A percentile compares a stretch with the other conserved stretches of the same genome.
Conservation (phyloP, 2,329 filamentous ascomycete species). For the Calonectria pseudoreteaudii region DNA sequence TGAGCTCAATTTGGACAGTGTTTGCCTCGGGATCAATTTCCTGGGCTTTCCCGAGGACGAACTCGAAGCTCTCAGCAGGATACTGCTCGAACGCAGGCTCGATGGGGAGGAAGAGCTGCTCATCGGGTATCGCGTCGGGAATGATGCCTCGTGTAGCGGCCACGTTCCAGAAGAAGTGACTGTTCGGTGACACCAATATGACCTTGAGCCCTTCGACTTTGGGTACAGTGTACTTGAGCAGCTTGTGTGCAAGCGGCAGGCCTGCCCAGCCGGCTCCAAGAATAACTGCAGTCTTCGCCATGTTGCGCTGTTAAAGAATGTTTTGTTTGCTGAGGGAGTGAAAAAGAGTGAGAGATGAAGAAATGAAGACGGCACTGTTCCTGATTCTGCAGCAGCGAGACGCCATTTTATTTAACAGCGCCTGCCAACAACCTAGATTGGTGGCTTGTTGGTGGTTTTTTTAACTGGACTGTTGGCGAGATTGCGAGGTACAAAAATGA, state of each 20-base stretch:
- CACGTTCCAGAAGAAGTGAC: constrained; percentile 68
- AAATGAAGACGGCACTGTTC: not conserved
- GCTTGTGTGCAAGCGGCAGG: constrained; percentile 62
- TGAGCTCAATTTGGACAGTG: constrained; percentile 51
- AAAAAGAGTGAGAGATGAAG: not conserved
- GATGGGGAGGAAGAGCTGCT: constrained; percentile 61
- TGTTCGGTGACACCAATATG: constrained; percentile 65
- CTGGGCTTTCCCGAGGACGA: constrained; percentile 60
- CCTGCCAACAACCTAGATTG: not conserved
- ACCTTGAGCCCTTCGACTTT: constrained; percentile 59
- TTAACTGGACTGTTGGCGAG: not conserved
- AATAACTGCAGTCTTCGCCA: constrained; percentile 64
- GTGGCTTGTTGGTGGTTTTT: not conserved
- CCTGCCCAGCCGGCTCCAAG: constrained; percentile 65
- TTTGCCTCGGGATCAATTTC: constrained; percentile 48
- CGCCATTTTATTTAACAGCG: not conserved
- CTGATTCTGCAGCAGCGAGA: no score
- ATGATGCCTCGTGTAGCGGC: constrained; percentile 67
- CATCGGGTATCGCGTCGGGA: constrained; percentile 59
- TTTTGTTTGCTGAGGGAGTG: not conserved
- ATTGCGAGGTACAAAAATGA: constrained; percentile 1
- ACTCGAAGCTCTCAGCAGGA: constrained; percentile 56
- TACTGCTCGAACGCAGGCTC: constrained; percentile 59
- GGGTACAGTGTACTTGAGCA: constrained; percentile 61
- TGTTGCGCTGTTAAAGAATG: constrained; percentile 36